These are phyloP conservation scores for Trematosphaeria pertusa DNA, from an alignment of 2,329 filamentous ascomycete species.

Conservation along the genomic window DNA sequence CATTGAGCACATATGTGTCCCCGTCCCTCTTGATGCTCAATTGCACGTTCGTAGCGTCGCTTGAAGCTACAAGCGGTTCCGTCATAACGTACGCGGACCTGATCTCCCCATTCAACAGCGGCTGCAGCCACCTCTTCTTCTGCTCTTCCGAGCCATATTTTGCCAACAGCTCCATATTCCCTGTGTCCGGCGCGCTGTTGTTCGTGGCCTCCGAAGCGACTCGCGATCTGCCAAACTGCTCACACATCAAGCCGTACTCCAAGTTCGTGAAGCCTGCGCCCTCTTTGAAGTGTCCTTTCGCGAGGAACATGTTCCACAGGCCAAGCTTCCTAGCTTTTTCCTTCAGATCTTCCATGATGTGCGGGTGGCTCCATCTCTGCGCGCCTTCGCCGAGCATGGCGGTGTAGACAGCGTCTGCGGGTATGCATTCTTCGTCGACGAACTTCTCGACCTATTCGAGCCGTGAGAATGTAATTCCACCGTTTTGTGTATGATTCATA, in stretches of 20 bases:
- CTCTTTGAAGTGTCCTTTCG: conserved; percentile 90
- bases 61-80: conserved; percentile 82
- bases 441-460: conserved; percentile 77
- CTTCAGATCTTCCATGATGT: conserved; percentile 87
- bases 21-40: conserved; percentile 81
- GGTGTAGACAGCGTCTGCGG: conserved; percentile 76
- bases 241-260: conserved; percentile 97
- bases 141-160: conserved; percentile 86
- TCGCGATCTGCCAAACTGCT: conserved; percentile 84
- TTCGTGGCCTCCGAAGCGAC: conserved; percentile 75
- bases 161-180: conserved; percentile 91
- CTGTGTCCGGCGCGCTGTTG: conserved; percentile 86
- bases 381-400: conserved; percentile 78
- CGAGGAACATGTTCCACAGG: conserved; percentile 96
- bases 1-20: conserved; percentile 87
- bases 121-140: conserved; percentile 80
- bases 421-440: conserved; percentile 83
- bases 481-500: not conserved
- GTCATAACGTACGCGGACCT: conserved; percentile 91
- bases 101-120: conserved; percentile 81
- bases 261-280: conserved; percentile 91
- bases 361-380: conserved; percentile 79
- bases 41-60: conserved; percentile 89
- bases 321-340: conserved; percentile 78
- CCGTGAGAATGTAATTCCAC: too few relatives aligned